A percentile compares a stretch with the other conserved stretches of the same genome.
Evolutionary conservation across 345 rosid species (phyloP).

Genomic region (Isatis tinctoria): DNA sequence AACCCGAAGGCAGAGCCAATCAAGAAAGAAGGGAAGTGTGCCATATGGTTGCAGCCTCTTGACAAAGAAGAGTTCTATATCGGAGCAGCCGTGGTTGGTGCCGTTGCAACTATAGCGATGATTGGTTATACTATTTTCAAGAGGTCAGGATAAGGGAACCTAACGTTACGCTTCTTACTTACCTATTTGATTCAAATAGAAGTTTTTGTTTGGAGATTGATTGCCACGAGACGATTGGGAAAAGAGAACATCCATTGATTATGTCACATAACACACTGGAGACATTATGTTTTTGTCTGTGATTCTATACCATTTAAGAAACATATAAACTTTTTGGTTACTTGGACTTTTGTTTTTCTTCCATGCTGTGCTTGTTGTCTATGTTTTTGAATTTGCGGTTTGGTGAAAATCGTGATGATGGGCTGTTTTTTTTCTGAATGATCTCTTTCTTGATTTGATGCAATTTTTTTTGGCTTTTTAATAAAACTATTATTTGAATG

Average conservation of each 20-base stretch:
- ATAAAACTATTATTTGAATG: not conserved
- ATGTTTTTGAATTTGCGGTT: not conserved
- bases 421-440: not conserved
- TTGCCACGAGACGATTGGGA: not conserved
- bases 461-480: not conserved
- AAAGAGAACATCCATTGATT: not conserved
- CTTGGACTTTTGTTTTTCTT: not conserved
- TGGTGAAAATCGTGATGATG: not conserved
- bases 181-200: not conserved
- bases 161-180: not conserved
- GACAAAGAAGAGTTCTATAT: conserved; percentile 58
- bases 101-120: conserved; percentile 60
- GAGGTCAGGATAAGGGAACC: conserved; percentile 47
- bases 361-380: not conserved
- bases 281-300: too few species aligned
- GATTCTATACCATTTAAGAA: not conserved
- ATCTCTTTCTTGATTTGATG: not conserved
- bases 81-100: conserved; percentile 64
- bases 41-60: conserved; percentile 46
- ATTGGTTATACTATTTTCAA: conserved; percentile 61
- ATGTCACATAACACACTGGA: not conserved
- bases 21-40: conserved; percentile 32
- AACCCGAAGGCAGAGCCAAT: conserved; percentile 29
- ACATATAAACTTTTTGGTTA: conserved; percentile 8
- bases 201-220: conserved; percentile 17